Percentiles rank a stretch among this genome's conserved stretches.
phyloP scores from a whole-genome alignment of 768 basidiomycete species.

The Arthromyces matolae region DNA sequence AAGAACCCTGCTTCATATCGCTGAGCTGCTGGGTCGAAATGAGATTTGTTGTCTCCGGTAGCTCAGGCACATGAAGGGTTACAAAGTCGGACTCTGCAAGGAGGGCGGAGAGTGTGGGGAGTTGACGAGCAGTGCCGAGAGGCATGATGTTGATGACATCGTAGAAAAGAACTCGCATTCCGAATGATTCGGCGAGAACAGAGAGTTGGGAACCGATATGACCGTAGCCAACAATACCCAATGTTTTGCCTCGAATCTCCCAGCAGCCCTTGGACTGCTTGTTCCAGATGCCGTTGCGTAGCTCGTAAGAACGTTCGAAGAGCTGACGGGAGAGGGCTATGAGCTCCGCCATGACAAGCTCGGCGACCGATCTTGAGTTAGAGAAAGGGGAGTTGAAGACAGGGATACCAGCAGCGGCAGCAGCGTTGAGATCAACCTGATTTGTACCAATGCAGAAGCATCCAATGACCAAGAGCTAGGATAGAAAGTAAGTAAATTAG shows the following conservation, averaged over 20 bases:
- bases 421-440: slow-evolving; percentile 87
- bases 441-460: slow-evolving; percentile 99
- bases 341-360: slow-evolving; percentile 93
- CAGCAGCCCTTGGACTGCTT: slow-evolving; percentile 98
- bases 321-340: slow-evolving; percentile 93
- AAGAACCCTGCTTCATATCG: slow-evolving; percentile 93
- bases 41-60: slow-evolving; percentile 94
- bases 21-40: slow-evolving; percentile 73
- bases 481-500: neutral
- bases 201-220: slow-evolving; percentile 98
- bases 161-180: slow-evolving; percentile 92
- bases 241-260: slow-evolving; percentile 96
- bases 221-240: slow-evolving; percentile 97
- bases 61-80: slow-evolving; percentile 94
- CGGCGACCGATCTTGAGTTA: slow-evolving; percentile 98
- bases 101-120: slow-evolving; percentile 72
- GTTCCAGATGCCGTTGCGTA: slow-evolving; percentile 93
- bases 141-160: slow-evolving; percentile 98
- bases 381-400: slow-evolving; percentile 99
- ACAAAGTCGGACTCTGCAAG: slow-evolving; percentile 87
- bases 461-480: slow-evolving; percentile 88
- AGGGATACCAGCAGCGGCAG: slow-evolving; percentile 85
- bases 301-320: slow-evolving; percentile 82
- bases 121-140: slow-evolving; percentile 87
- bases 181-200: slow-evolving; percentile 94